Conservation (phyloP, 306 rosid species). For the Acacia melanoxylon region DNA sequence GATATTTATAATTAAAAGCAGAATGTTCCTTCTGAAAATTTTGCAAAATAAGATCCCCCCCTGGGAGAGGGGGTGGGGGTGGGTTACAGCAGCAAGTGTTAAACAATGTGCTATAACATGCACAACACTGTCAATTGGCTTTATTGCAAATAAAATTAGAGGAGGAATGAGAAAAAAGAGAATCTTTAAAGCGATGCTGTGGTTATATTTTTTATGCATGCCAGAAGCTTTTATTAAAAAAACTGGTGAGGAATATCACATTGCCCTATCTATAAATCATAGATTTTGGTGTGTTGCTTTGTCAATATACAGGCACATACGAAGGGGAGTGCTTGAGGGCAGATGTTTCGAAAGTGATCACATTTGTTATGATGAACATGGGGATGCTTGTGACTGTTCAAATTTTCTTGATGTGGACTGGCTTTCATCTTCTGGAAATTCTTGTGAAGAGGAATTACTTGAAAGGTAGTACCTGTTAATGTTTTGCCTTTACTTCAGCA, state of each 20-base stretch:
- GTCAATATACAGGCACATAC: constrained; percentile 39
- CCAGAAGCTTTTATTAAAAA: no score
- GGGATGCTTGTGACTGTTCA: constrained; percentile 55
- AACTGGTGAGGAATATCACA: no score
- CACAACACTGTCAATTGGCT: background rate
- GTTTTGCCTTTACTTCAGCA: background rate
- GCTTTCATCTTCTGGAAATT: constrained; percentile 70
- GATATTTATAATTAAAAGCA: background rate
- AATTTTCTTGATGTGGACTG: constrained; percentile 58
- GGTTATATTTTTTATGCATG: no score
- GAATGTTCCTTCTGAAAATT: constrained; percentile 6
- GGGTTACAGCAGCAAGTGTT: background rate
- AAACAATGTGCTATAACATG: background rate
- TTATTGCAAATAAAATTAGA: background rate
- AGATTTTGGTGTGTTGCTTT: constrained; percentile 31
- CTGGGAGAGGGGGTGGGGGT: no score
- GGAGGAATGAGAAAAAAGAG: no score
- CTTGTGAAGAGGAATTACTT: constrained; percentile 60
- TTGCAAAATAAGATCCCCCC: background rate
- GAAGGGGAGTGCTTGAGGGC: constrained; percentile 43
- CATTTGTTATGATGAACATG: constrained; percentile 53
- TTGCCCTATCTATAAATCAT: no score
- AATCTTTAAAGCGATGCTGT: no score
- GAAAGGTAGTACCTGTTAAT: constrained; percentile 45
- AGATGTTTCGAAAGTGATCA: constrained; percentile 37